Base-by-base conservation (phyloP, 1,284 basidiomycete genomes). In the Ustilago esculenta region DNA sequence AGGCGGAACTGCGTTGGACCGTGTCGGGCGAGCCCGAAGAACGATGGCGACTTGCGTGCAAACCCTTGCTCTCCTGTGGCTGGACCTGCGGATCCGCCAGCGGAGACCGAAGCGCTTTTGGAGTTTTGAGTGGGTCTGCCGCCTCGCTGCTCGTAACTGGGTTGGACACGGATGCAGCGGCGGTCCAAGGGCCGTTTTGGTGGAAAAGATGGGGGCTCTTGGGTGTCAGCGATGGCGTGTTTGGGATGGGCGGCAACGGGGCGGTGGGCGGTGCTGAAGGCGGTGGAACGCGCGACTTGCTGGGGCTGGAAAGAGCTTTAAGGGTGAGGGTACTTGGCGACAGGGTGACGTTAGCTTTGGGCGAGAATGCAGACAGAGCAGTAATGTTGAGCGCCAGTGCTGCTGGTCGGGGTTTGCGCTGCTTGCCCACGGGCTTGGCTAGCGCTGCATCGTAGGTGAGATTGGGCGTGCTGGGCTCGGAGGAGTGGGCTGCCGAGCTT, bases 201-300 rank as follows among this genome's bases (percentile, higher is more conserved):
- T 34, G 36, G 25, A 59, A 35, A 21, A 25, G 40, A 14, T 34
- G 34, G 9, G 64, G 58, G 30, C 52, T 61, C 44, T 51, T 54
- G 2, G 50, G 55, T 2, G 34, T 39, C 32, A 63, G 20, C 11
- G 54, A 69, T 2, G 73, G 67, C 5, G 71, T 72, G 9, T 52
- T 43, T 2, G 75, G 75, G 11, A 77, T 55, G 1, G 75, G 75
- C 17, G 75, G 75, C 15, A 77, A 40, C 14, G 75, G 75, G 14
- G 73, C 73, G 11, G 52, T 47, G 0, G 75, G 75, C 2, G 66
- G 66, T 10, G 66, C 67, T 8, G 55, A 63, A 2, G 71, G 71
- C 4, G 71, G 71, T 15, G 61, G 71, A 20, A 50, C 61, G 12
- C 65, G 53, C 29, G 42, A 11, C 21, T 46, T 55, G 27, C 42